Conservation (phyloP, 75 land plant species). For the Adiantum capillusveneris region DNA sequence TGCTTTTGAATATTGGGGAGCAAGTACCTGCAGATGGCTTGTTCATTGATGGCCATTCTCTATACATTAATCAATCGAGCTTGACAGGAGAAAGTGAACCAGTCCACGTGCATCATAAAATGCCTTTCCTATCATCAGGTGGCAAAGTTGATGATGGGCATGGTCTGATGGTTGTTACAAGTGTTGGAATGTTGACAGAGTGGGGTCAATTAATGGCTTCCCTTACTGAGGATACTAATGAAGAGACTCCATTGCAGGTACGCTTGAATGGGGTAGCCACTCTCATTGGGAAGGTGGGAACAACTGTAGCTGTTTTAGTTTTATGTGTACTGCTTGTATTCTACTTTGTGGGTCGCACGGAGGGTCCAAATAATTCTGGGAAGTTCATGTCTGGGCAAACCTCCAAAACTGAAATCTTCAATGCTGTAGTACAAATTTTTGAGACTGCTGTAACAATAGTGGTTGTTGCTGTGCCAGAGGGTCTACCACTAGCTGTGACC, state of each 20-base stretch:
- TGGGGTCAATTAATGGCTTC: conserved; percentile 68
- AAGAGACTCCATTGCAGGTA: conserved; percentile 50
- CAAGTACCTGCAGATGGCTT: conserved; percentile 61
- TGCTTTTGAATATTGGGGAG: conserved; percentile 30
- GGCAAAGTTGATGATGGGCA: conserved; percentile 47
- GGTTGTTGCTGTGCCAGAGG: conserved; percentile 90
- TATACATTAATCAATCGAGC: conserved; percentile 55
- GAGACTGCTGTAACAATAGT: conserved; percentile 65
- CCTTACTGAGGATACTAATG: conserved; percentile 22
- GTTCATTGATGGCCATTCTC: conserved; percentile 36
- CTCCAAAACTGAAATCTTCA: conserved; percentile 12
- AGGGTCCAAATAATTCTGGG: conserved; percentile 18
- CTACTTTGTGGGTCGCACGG: conserved; percentile 48
- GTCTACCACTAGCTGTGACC: conserved; percentile 81
- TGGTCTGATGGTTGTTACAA: conserved; percentile 41
- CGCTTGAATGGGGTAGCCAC: conserved; percentile 80
- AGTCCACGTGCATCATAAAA: conserved; percentile 19
- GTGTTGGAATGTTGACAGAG: conserved; percentile 51
- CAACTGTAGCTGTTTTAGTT: conserved; percentile 48
- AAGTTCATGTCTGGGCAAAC: conserved; percentile 24
- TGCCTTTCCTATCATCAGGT: conserved; percentile 50
- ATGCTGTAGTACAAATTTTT: conserved; percentile 30
- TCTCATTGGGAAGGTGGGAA: conserved; percentile 63
- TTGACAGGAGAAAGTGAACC: conserved; percentile 62
- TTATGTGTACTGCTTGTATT: conserved; percentile 34